Evolutionary conservation across 129 eudicot species (phyloP).

Genomic region (Chrysanthemum lavandulifolium): DNA sequence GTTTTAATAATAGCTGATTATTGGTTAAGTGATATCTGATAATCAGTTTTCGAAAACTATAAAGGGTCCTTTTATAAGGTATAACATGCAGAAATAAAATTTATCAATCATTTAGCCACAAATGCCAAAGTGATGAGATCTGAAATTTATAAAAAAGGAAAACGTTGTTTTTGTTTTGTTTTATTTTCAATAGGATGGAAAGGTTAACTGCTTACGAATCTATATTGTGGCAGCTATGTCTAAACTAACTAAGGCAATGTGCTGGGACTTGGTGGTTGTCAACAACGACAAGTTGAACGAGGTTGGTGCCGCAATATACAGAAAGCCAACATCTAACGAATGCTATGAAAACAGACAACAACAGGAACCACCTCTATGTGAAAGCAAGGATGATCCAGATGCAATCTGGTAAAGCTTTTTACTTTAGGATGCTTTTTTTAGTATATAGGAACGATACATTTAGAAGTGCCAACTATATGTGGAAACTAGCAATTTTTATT

Average conservation of each 20-base stretch:
- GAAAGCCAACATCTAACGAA: slow-evolving; percentile 64
- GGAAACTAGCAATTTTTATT: too few species aligned
- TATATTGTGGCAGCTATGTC: slow-evolving; percentile 52
- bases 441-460: too few species aligned
- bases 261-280: slow-evolving; percentile 59
- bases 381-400: slow-evolving; percentile 56
- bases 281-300: slow-evolving; percentile 48
- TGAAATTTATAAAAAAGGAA: neutral
- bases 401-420: slow-evolving; percentile 49
- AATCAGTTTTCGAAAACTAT: too few species aligned
- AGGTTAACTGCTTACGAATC: neutral
- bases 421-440: neutral
- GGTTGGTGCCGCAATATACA: slow-evolving; percentile 57
- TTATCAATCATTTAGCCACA: neutral
- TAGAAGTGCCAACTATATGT: too few species aligned
- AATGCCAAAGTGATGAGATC: neutral
- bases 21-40: neutral
- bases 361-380: slow-evolving; percentile 65
- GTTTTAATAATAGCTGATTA: neutral
- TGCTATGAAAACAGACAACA: slow-evolving; percentile 55
- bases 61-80: too few species aligned
- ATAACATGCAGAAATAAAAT: too few species aligned
- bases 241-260: slow-evolving; percentile 55
- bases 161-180: neutral
- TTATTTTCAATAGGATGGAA: neutral